A percentile compares a stretch with the other conserved stretches of the same genome.
Evolutionary conservation across 1,284 basidiomycete species (phyloP).

Genomic region (Exobasidium cylindrosporum): DNA sequence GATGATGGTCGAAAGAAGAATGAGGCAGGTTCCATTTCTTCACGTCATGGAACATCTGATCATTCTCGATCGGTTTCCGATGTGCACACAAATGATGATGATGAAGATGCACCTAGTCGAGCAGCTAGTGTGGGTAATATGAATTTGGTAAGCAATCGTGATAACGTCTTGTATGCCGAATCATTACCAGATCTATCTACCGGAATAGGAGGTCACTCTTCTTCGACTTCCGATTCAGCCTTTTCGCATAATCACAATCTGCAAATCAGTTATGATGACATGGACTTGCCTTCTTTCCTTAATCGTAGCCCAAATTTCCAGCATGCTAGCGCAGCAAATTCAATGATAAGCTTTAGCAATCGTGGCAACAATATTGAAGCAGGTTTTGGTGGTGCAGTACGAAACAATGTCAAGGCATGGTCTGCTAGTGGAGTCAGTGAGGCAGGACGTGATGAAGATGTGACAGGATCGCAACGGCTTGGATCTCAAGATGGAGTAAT

Average conservation of each 20-base stretch:
- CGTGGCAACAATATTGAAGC: not conserved
- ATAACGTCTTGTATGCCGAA: slow-evolving; percentile 15
- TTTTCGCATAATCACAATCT: not conserved
- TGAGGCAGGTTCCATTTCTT: not conserved
- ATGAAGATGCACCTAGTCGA: slow-evolving; percentile 2
- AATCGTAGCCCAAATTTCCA: slow-evolving; percentile 12
- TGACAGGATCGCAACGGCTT: not conserved
- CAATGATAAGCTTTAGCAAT: not conserved
- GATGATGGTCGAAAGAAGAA: not conserved
- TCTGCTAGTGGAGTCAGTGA: not conserved
- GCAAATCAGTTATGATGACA: slow-evolving; percentile 22
- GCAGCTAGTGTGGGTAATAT: slow-evolving; percentile 5
- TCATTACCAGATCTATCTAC: slow-evolving; percentile 16
- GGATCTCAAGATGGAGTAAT: not conserved
- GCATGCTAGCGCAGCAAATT: slow-evolving; percentile 3
- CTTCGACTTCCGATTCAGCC: slow-evolving; percentile 2
- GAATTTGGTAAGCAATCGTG: not conserved
- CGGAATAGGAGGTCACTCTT: not conserved
- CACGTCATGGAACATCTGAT: not conserved
- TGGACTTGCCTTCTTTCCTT: slow-evolving; percentile 20
- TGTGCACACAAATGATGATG: not conserved
- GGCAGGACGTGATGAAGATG: not conserved
- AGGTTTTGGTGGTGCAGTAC: not conserved
- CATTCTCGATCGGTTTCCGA: slow-evolving; percentile 1
- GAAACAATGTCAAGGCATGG: not conserved